Conservation (phyloP, 192 early-diverging fungal genomes). For the Phlyctochytrium arcticum region DNA sequence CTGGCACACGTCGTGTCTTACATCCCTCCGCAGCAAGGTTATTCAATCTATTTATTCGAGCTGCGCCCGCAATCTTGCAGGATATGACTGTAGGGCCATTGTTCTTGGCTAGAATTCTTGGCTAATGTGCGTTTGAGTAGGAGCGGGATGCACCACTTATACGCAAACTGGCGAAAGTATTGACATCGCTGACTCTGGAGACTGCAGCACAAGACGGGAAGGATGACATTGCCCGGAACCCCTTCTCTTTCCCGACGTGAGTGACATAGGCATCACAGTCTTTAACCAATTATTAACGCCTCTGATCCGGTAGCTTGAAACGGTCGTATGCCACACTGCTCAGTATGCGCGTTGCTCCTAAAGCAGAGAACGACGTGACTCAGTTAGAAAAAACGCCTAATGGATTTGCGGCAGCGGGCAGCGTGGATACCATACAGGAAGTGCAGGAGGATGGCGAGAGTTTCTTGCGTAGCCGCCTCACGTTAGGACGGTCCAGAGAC, state of each 20-base stretch:
- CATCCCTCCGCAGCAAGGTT: slow-evolving; percentile 4
- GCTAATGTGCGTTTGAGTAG: neutral
- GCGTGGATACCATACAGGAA: neutral
- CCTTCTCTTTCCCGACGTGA: slow-evolving; percentile 20
- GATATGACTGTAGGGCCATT: slow-evolving; percentile 11
- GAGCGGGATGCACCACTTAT: slow-evolving; percentile 16
- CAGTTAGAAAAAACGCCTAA: neutral
- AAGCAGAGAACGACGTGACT: neutral
- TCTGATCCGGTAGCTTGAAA: neutral
- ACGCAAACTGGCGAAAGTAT: slow-evolving; percentile 9
- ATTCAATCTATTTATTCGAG: slow-evolving; percentile 19
- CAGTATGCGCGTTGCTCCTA: slow-evolving; percentile 7
- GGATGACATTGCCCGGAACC: slow-evolving; percentile 9
- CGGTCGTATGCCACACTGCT: slow-evolving; percentile 19
- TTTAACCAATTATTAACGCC: neutral
- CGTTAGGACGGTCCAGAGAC: too few relatives aligned
- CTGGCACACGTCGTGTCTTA: neutral
- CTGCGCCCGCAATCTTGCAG: slow-evolving; percentile 17
- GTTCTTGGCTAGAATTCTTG: too few relatives aligned
- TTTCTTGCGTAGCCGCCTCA: too few relatives aligned
- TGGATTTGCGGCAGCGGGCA: neutral
- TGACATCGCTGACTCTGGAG: slow-evolving; percentile 16
- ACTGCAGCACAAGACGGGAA: slow-evolving; percentile 16
- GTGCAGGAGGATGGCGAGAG: too few relatives aligned
- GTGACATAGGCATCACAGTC: neutral